A percentile compares a stretch with the other conserved stretches of the same genome.
These are phyloP conservation scores for Tympanopsis confertula DNA, from an alignment of 2,329 filamentous ascomycete genomes.

Conservation along the genomic window DNA sequence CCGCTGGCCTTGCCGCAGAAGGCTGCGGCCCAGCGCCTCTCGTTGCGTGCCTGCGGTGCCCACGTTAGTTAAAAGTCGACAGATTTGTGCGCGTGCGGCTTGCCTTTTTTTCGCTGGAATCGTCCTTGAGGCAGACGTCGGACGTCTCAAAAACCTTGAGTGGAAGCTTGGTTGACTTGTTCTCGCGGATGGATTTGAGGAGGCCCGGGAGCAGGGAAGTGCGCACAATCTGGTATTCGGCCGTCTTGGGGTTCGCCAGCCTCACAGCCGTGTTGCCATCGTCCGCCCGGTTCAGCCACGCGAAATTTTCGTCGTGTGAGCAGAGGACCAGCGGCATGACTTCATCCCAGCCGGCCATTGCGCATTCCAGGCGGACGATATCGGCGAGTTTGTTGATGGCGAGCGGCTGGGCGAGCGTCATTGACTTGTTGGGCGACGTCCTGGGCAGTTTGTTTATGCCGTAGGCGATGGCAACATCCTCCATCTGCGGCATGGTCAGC, in stretches of 20 bases:
- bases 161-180: slow-evolving; percentile 76
- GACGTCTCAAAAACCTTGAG: slow-evolving; percentile 87
- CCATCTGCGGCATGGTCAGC: too few species aligned
- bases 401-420: slow-evolving; percentile 75
- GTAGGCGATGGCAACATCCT: slow-evolving; percentile 91
- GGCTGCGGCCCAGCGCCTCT: slow-evolving; percentile 88
- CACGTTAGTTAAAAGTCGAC: too few species aligned
- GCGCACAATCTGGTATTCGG: slow-evolving; percentile 85
- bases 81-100: too few species aligned
- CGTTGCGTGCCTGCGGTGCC: slow-evolving; percentile 82
- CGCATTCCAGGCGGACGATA: slow-evolving; percentile 77
- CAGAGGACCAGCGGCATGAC: slow-evolving; percentile 93
- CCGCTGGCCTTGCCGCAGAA: slow-evolving; percentile 91
- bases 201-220: slow-evolving; percentile 77
- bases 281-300: slow-evolving; percentile 81
- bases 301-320: slow-evolving; percentile 97
- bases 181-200: slow-evolving; percentile 86
- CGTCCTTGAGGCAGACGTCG: slow-evolving; percentile 85
- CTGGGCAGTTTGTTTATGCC: slow-evolving; percentile 96
- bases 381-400: slow-evolving; percentile 89
- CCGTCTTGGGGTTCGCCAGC: slow-evolving; percentile 84
- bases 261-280: slow-evolving; percentile 73
- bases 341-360: slow-evolving; percentile 88
- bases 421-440: slow-evolving; percentile 73
- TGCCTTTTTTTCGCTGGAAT: slow-evolving; percentile 62